phyloP scores from a whole-genome alignment of 1,284 basidiomycete genomes.

The Tylopilus orsonianus region DNA sequence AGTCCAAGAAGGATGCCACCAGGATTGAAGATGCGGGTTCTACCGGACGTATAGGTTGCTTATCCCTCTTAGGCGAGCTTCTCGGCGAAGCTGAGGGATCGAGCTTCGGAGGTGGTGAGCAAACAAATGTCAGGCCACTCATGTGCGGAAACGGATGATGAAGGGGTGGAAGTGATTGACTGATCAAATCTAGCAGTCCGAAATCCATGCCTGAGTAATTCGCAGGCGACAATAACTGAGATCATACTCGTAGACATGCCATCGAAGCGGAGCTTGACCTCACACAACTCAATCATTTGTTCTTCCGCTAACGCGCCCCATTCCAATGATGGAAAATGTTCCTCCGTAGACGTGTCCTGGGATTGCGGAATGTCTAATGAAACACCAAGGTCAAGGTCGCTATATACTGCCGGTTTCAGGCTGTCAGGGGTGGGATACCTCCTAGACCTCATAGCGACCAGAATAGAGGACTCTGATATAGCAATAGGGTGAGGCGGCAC shows the following conservation, averaged over 20 bases:
- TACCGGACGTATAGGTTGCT: slow-evolving; percentile 23
- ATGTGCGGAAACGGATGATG: slow-evolving; percentile 39
- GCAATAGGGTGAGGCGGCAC: slow-evolving; percentile 5
- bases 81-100: slow-evolving; percentile 30
- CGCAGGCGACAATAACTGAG: neutral
- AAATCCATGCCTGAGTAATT: slow-evolving; percentile 13
- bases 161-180: slow-evolving; percentile 47
- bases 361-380: slow-evolving; percentile 38
- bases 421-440: slow-evolving; percentile 40
- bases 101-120: slow-evolving; percentile 35
- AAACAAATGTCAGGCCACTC: slow-evolving; percentile 47
- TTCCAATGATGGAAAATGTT: slow-evolving; percentile 40
- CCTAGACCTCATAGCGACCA: slow-evolving; percentile 65
- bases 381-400: slow-evolving; percentile 47
- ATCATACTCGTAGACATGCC: slow-evolving; percentile 43
- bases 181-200: slow-evolving; percentile 38
- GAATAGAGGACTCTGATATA: slow-evolving; percentile 51
- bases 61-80: slow-evolving; percentile 33
- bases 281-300: slow-evolving; percentile 57
- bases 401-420: slow-evolving; percentile 34
- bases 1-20: slow-evolving; percentile 53
- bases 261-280: slow-evolving; percentile 53
- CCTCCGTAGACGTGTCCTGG: slow-evolving; percentile 24
- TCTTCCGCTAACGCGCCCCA: slow-evolving; percentile 69
- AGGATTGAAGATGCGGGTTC: slow-evolving; percentile 45